Evolutionary conservation across 352 stramenopile species (phyloP).

Genomic region (Phytophthora pisi): DNA sequence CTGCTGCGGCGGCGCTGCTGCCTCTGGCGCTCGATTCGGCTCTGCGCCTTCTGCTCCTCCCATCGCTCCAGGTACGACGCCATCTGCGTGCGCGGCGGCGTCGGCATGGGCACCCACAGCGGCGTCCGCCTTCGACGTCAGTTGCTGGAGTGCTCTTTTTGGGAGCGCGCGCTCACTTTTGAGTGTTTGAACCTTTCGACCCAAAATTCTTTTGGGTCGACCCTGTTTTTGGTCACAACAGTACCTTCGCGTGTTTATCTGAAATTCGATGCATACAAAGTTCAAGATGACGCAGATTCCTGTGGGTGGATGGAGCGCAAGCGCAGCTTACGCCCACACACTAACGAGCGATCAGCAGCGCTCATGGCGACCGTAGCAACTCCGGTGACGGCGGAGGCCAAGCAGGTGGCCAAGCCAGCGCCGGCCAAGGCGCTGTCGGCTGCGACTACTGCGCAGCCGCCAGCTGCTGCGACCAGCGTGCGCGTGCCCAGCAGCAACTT

Average conservation of each 20-base stretch:
- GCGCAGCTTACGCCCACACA: slow-evolving; percentile 15
- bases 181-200: not conserved
- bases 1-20: slow-evolving; percentile 14
- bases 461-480: slow-evolving; percentile 40
- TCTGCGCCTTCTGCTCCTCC: slow-evolving; percentile 57
- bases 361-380: slow-evolving; percentile 19
- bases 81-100: slow-evolving; percentile 31
- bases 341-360: slow-evolving; percentile 15
- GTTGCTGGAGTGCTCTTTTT: slow-evolving; percentile 5
- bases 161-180: not conserved
- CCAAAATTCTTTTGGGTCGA: not conserved
- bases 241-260: slow-evolving; percentile 28
- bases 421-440: not conserved
- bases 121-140: slow-evolving; percentile 6
- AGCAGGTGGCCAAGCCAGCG: not conserved
- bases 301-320: slow-evolving; percentile 31
- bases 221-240: slow-evolving; percentile 3
- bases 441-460: slow-evolving; percentile 6
- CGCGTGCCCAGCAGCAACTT: slow-evolving; percentile 35
- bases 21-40: slow-evolving; percentile 24
- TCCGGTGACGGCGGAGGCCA: not conserved
- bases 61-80: slow-evolving; percentile 57
- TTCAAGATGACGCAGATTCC: slow-evolving; percentile 31
- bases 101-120: slow-evolving; percentile 29
- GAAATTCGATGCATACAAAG: slow-evolving; percentile 19